Base-by-base conservation (phyloP, 192 early-diverging fungal species). In the Oehlia diaphana region DNA sequence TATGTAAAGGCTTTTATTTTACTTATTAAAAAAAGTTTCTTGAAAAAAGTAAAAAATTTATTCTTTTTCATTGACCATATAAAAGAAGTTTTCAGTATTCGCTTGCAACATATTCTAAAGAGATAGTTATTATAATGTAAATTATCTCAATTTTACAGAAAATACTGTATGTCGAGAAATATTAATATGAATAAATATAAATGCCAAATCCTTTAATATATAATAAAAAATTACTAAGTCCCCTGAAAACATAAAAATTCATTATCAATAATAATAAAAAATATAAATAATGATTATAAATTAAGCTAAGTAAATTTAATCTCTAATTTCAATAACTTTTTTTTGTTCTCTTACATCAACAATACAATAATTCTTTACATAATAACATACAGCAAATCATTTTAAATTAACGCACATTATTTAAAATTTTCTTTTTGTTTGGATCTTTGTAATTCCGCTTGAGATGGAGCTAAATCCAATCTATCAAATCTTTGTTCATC, bases 401-500 rank as follows among this genome's bases (percentile, higher is more conserved):
- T 58, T 53, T 53, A 4, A 58, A 58, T 21, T 58, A 58, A 19
- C 19, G 6, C 16, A 7, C 53, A 58, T 58, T n/a, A 21, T 21
- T 58, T 58, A 21, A 6, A 58, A 71, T 71, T 33, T 58, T 78
- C 63, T 33, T 64, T 66, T 69, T 69, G 64, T 26, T 64, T 66
- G 31, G 49, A 65, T 53, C 26, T 78, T 50, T 78, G 77, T 23
- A 79, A 42, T 71, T 79, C 77, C 9, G 67, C 66, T 42, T 68
- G 42, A 26, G 77, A 82, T 39, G 91, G 91, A 37, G 86, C 91
- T 28, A 92, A 81, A 78, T 92, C 85, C 53, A 88, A 81, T 28
- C 64, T 62, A 69, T 89, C 89, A 81, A 94, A 95, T 44, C 86
- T 80, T 19, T 71, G 65, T 67, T 85, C 84, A 67, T 91, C 89